These are phyloP conservation scores for Scenedesmus sp. DNA, from an alignment of 163 green algal species.

Conservation along the genomic window DNA sequence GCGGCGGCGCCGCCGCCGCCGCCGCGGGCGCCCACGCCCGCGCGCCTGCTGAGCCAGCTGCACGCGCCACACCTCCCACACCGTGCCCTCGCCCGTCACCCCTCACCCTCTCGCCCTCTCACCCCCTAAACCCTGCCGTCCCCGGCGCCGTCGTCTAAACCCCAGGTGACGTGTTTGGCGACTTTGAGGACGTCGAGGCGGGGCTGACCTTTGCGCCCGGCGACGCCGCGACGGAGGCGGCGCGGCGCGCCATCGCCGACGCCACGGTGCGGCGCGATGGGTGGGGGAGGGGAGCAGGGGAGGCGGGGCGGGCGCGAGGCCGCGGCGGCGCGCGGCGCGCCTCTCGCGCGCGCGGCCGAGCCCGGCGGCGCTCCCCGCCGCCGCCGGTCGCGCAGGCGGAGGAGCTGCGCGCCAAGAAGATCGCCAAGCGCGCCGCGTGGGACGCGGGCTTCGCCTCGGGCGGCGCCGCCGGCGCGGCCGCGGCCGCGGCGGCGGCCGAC, in stretches of 20 bases:
- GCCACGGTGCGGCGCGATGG: conserved; percentile 34
- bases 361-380: no score
- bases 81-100: no score
- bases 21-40: no score
- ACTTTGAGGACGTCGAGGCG: conserved; percentile 97
- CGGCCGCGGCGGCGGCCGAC: conserved; percentile 31
- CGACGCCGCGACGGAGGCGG: conserved; percentile 71
- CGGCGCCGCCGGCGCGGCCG: conserved; percentile 26
- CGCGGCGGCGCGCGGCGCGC: no score
- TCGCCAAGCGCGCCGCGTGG: conserved; percentile 91
- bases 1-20: conserved; percentile 1
- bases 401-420: conserved; percentile 66
- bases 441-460: conserved; percentile 55
- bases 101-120: no score
- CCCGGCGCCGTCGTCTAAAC: no score
- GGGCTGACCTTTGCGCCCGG: conserved; percentile 60
- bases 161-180: conserved; percentile 85
- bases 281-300: no score
- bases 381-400: conserved; percentile 61
- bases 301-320: no score
- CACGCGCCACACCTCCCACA: no score
- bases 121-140: no score
- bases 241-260: conserved; percentile 76
- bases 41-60: no score
- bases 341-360: no score